Evolutionary conservation across 805 yeast genomes (phyloP).

Genomic region (Candida caryicola): DNA sequence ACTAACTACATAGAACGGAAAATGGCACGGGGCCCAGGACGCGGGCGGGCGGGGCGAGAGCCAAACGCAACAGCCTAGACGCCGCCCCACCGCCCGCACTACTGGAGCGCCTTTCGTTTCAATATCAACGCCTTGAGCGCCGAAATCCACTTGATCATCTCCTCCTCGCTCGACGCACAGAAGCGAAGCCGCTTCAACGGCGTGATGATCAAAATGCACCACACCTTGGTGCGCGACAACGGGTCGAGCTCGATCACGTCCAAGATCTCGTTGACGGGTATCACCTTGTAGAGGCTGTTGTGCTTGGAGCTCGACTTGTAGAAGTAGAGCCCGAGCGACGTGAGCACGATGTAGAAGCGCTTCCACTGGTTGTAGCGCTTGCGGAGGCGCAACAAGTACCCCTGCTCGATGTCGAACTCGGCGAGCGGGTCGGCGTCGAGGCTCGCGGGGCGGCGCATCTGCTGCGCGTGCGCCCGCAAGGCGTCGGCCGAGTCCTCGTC

Average conservation of each 20-base stretch:
- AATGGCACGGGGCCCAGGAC: no score
- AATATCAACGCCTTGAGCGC: conserved; percentile 36
- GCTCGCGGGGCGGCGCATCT: neutral
- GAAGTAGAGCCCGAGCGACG: conserved; percentile 38
- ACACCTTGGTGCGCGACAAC: conserved; percentile 37
- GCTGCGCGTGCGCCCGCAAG: neutral
- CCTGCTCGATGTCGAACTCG: conserved; percentile 35
- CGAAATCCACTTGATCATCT: conserved; percentile 48
- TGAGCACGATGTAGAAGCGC: conserved; percentile 40
- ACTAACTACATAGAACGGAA: no score
- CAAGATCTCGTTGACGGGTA: conserved; percentile 30
- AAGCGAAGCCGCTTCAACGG: conserved; percentile 44
- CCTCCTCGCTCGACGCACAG: conserved; percentile 45
- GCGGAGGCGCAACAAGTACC: conserved; percentile 38
- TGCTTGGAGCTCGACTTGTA: conserved; percentile 30
- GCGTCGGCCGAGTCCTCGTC: conserved; percentile 1
- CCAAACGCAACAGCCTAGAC: no score
- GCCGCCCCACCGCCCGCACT: no score
- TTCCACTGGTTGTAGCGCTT: conserved; percentile 50
- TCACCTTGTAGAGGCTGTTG: conserved; percentile 25
- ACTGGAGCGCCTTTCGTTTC: conserved; percentile 19
- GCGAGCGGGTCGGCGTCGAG: conserved; percentile 5
- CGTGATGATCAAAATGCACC: conserved; percentile 49
- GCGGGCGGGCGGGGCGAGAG: no score
- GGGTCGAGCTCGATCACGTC: conserved; percentile 54